Base-by-base conservation (phyloP, 202 grass and related monocot genomes). In the Schoenoplectus tabernaemontani region DNA sequence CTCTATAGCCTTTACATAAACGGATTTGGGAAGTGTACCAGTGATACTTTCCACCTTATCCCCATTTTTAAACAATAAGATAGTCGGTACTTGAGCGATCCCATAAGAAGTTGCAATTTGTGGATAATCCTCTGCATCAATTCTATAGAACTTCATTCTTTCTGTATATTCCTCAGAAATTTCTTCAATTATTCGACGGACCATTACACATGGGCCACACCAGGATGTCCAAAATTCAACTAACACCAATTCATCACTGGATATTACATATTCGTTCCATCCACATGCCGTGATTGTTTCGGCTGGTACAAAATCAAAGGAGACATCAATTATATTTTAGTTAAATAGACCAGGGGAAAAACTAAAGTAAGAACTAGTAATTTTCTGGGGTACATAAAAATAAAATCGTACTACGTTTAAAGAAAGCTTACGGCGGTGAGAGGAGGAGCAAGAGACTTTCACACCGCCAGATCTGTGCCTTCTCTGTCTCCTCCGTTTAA, bases 181-280 rank as follows among this genome's bases (percentile, higher is more conserved):
- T 76, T 98, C 95, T n/a, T 94, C 79, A 0, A 94, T 56, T 74
- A 92, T 79, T 57, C 84, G 84, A 13, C 79, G 80, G 42, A 94
- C 89, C 88, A 98, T 90, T 57, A 28, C 88, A 65, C 91, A 98
- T 37, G 95, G 95, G 64, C 95, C 91, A 28, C 95, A 94, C 95
- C 95, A 98, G 15, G 87, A 90, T 64, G 89, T 88, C 91, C 91
- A 98, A 77, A 98, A 98, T 83, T 90, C 89, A 62, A 98, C 87
- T 56, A 98, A 75, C 37, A 98, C 95, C n/a, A 86, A 89, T 41
- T 90, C 57, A 79, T 92, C 91, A 51, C 91, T 94, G 68, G 88
- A 84, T 23, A 98, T 68, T 59, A 95, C 95, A 80, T 82, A 82
- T 81, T 87, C 78, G 19, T 98, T 90, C 95, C 95, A 98, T 47